Evolutionary conservation across 2,329 filamentous ascomycete species (phyloP).

Genomic region (Cryphonectria nitschkei): DNA sequence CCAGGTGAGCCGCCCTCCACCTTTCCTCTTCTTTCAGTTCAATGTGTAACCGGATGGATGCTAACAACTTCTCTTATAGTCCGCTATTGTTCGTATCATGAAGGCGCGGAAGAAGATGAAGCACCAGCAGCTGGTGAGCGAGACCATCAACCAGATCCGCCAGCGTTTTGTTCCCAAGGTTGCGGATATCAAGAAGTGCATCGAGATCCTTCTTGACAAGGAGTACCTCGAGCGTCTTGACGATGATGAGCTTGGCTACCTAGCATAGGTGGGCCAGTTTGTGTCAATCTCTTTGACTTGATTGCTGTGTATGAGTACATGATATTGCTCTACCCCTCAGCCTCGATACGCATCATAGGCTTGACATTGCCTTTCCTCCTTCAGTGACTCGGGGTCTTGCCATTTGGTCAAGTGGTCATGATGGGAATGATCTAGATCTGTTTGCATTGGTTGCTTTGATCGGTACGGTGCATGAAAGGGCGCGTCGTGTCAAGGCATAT

Average conservation of each 20-base stretch:
- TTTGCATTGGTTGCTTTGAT: conserved; percentile 17
- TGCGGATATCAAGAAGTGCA: conserved; percentile 98
- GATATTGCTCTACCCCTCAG: conserved; percentile 6
- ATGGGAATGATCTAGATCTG: conserved; percentile 19
- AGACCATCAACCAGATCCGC: conserved; percentile 95
- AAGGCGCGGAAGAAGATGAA: conserved; percentile 99
- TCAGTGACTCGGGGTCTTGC: conserved; percentile 7
- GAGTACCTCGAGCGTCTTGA: conserved; percentile 97
- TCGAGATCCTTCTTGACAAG: conserved; percentile 97
- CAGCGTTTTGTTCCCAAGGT: conserved; percentile 92
- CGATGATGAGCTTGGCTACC: conserved; percentile 90
- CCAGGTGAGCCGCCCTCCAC: conserved; percentile 69
- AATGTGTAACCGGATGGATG: conserved; percentile 25
- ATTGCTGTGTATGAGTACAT: conserved; percentile 22
- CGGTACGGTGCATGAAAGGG: conserved; percentile 10
- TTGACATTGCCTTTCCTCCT: conserved; percentile 5
- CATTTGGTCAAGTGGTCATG: conserved; percentile 7
- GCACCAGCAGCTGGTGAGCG: conserved; percentile 89
- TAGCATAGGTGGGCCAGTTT: conserved; percentile 63
- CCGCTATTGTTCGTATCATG: conserved; percentile 98
- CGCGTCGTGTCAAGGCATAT: conserved; percentile 9
- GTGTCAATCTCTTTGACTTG: neutral
- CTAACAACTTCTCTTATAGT: conserved; percentile 56
- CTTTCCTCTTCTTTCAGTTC: conserved; percentile 7
- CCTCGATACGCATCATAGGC: conserved; percentile 8